Conservation (phyloP, 495 filamentous ascomycete genomes). For the Penicillium paxilli region DNA sequence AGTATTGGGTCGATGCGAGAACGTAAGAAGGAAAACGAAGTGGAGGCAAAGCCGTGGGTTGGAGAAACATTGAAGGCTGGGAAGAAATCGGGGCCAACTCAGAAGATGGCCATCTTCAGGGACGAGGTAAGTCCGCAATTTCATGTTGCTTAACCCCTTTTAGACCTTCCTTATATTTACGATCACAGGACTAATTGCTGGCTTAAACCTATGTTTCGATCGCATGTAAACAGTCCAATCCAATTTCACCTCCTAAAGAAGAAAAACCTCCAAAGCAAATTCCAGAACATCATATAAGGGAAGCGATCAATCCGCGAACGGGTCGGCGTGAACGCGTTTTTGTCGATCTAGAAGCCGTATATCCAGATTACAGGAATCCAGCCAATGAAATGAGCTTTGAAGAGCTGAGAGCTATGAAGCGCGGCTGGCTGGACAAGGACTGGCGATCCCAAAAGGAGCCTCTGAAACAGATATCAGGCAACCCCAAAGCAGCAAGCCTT, state of each 20-base stretch:
- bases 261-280: constrained; percentile 32
- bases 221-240: constrained; percentile 61
- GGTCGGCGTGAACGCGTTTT: constrained; percentile 82
- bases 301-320: constrained; percentile 73
- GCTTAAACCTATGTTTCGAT: constrained; percentile 57
- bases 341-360: constrained; percentile 80
- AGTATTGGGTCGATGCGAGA: constrained; percentile 83
- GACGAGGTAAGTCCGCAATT: constrained; percentile 77
- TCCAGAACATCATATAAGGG: constrained; percentile 60
- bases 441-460: constrained; percentile 55
- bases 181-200: constrained; percentile 93
- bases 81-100: constrained; percentile 68
- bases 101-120: constrained; percentile 92
- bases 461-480: constrained; percentile 42
- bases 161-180: constrained; percentile 74
- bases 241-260: constrained; percentile 43
- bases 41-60: constrained; percentile 87
- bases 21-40: constrained; percentile 88
- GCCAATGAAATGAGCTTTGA: constrained; percentile 81
- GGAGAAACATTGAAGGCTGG: constrained; percentile 88
- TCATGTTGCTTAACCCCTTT: constrained; percentile 25
- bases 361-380: constrained; percentile 70
- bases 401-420: constrained; percentile 76
- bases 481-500: constrained; percentile 13
- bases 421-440: constrained; percentile 73